Base-by-base conservation (phyloP, 306 rosid species). In the Psophocarpus tetragonolobus region DNA sequence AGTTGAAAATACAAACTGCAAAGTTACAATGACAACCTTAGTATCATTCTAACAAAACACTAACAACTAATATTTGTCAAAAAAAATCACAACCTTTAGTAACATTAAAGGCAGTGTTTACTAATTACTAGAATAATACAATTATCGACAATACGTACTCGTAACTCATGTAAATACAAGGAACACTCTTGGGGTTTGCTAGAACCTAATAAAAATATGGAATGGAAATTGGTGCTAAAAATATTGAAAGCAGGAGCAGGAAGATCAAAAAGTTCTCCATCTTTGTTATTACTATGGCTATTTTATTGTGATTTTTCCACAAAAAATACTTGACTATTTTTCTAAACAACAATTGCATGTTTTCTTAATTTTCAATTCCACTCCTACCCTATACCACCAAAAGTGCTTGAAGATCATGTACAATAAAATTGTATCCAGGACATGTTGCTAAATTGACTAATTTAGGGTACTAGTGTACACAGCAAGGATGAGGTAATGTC, bases 1-100 rank as follows among this genome's bases (percentile, higher is more conserved):
- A 57, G 97, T 93, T 71, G 98, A 93, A 84, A 88, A 91, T 87
- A 93, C 86, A 85, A 89, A 91, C 98, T 93, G 91, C 79, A 75
- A 84, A 83, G 73, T 79, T 62, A 83, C 64, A 78, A 77, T 38
- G 21, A 39, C 81, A 83, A 30, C n/a, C 20, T 61, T 75, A n/a
- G n/a, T n/a, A n/a, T n/a, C n/a, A n/a, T n/a, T n/a, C n/a, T n/a
- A n/a, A n/a, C n/a, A n/a, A n/a, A n/a, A n/a, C n/a, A n/a, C n/a
- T n/a, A n/a, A n/a, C n/a, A n/a, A n/a, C n/a, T n/a, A n/a, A n/a
- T n/a, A n/a, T n/a, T n/a, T n/a, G n/a, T n/a, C n/a, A n/a, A n/a
- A n/a, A n/a, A n/a, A n/a, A 78, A 77, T 38, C 17, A 39, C 81
- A 83, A 30, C n/a, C 20, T 61, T 75, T 44, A 81, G 73, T 26